These are phyloP conservation scores for Favolaschia claudopus DNA, from an alignment of 768 basidiomycete species.

Conservation along the genomic window DNA sequence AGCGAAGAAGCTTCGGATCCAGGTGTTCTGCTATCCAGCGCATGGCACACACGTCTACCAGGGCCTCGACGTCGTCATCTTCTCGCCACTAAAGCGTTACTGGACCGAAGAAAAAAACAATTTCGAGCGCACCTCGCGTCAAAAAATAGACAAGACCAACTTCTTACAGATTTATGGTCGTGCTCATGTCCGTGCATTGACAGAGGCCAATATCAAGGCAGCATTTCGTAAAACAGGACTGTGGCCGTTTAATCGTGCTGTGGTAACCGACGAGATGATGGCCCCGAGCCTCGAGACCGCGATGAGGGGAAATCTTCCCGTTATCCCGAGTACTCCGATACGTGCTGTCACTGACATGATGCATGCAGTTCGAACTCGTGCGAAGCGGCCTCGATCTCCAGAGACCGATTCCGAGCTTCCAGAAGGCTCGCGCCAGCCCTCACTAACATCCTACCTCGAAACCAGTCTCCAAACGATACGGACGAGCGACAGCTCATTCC, in stretches of 20 bases:
- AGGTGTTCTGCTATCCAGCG: conserved; percentile 50
- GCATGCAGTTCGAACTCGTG: not conserved
- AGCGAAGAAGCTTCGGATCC: conserved; percentile 39
- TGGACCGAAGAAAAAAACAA: conserved; percentile 30
- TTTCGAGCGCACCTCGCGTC: not conserved
- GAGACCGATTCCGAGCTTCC: not conserved
- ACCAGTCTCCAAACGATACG: not conserved
- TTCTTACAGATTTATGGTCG: conserved; percentile 35
- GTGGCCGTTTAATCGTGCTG: conserved; percentile 37
- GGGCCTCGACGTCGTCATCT: conserved; percentile 46
- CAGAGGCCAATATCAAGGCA: conserved; percentile 32
- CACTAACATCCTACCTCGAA: not conserved
- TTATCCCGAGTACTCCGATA: conserved; percentile 34
- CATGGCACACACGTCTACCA: conserved; percentile 50
- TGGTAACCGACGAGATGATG: conserved; percentile 37
- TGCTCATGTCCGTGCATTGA: conserved; percentile 38
- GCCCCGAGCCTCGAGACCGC: conserved; percentile 41
- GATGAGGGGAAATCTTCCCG: conserved; percentile 24
- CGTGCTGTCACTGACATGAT: conserved; percentile 10
- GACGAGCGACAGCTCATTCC: not conserved
- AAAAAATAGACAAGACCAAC: conserved; percentile 28
- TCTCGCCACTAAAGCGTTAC: conserved; percentile 35
- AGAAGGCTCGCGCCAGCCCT: not conserved
- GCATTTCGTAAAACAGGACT: conserved; percentile 46
- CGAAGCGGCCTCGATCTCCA: not conserved